Evolutionary conservation across 2,329 filamentous ascomycete species (phyloP).

Genomic region (Penicillium sp.): DNA sequence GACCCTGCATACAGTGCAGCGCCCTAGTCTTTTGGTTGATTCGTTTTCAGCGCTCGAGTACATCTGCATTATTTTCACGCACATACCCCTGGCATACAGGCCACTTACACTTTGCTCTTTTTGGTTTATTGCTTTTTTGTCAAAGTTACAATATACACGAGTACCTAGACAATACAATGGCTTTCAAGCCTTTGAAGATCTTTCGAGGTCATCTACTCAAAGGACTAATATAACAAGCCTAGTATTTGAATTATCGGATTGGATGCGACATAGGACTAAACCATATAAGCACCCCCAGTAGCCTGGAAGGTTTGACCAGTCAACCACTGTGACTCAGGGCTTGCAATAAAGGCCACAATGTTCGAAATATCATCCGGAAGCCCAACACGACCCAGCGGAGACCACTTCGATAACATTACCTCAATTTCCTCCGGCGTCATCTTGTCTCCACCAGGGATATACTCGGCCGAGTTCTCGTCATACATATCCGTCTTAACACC

Average conservation of each 20-base stretch:
- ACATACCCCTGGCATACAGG: not conserved
- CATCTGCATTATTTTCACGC: not conserved
- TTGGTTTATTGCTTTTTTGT: not conserved
- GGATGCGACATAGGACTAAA: not conserved
- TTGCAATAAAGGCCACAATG: conserved; percentile 23
- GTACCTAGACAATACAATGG: not conserved
- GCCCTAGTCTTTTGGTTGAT: not conserved
- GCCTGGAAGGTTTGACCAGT: conserved; percentile 26
- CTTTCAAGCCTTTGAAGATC: not conserved
- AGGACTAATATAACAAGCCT: not conserved
- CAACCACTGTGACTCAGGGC: conserved; percentile 24
- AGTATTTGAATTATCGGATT: not conserved
- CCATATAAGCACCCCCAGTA: conserved; percentile 23
- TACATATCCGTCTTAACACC: conserved; percentile 27
- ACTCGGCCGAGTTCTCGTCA: conserved; percentile 19
- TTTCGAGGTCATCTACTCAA: not conserved
- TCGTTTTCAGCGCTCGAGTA: not conserved
- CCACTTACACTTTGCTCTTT: not conserved
- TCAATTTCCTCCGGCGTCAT: conserved; percentile 21
- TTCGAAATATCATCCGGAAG: conserved; percentile 21
- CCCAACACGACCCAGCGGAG: conserved; percentile 19
- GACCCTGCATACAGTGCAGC: conserved; percentile 3
- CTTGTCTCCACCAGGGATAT: conserved; percentile 20
- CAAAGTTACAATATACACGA: not conserved
- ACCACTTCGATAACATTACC: conserved; percentile 21